Base-by-base conservation (phyloP, 2,329 filamentous ascomycete genomes). In the Colletotrichum sp. region DNA sequence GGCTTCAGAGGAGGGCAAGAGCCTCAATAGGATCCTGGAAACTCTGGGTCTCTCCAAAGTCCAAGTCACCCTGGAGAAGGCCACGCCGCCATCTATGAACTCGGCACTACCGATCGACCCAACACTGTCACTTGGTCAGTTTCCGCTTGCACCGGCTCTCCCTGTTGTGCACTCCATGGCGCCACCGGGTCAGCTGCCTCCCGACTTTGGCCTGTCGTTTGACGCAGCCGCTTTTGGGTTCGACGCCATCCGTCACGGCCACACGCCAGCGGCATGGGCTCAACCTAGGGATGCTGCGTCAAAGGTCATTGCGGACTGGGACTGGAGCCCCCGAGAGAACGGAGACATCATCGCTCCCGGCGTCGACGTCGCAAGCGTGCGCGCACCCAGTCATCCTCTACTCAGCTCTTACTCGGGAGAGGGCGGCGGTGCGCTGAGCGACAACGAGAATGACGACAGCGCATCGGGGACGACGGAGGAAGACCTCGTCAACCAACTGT, bases 401-500 rank as follows among this genome's bases (percentile, higher is more conserved):
- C 18, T 71, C 15, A 48, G 65, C 18, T 58, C 58, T 8, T 66
- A 72, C 8, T 60, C 70, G 12, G 72, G 74, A 55, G 70, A 72
- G 5, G 73, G 38, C n/a, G 57, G n/a, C n/a, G 43, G n/a, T 48
- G 43, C 67, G 9, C 18, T 64, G 18, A 78, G 78, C 28, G 75
- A 80, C 43, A 77, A 74, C 18, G 79, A 78, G 43, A 77, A 76
- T 8, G 79, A 78, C 13, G 80, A 71, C 43, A 30, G 38, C 21
- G 57, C 38, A 7, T 74, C 67, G 26, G 58, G 43, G 5, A 65
- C 72, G 5, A 74, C 72, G 6, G 72, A 74, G 7, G 72, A 81
- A 58, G 77, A 76, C 10, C 79, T 82, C 2, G 74, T 81, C 26
- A 78, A 81, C 36, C 79, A 81, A 48, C 76, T 82, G 4, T 82